These are phyloP conservation scores for Pyrenochaeta sp. DNA, from an alignment of 2,329 filamentous ascomycete genomes.

Conservation along the genomic window DNA sequence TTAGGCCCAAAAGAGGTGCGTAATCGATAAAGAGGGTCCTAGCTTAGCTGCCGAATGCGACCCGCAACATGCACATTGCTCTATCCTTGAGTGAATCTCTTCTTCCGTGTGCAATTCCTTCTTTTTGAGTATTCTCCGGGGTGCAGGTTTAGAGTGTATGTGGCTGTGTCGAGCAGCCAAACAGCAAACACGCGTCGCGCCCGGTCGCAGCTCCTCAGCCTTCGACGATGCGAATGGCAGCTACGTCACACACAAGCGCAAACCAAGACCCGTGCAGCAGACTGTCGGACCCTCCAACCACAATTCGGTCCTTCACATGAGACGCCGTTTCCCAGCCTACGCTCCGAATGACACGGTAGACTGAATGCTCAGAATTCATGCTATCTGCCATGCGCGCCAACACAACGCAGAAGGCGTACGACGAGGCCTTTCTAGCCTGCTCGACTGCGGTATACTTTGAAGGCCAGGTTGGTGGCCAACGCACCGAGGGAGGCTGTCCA, in stretches of 20 bases:
- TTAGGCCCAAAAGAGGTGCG: constrained; percentile 24
- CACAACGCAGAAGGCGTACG: constrained; percentile 94
- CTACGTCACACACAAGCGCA: constrained; percentile 44
- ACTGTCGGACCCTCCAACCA: constrained; percentile 30
- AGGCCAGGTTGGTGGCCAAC: constrained; percentile 70
- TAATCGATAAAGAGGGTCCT: constrained; percentile 43
- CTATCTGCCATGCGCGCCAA: constrained; percentile 61
- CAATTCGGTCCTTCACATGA: constrained; percentile 15
- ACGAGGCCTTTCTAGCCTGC: constrained; percentile 93
- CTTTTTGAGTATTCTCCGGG: neutral
- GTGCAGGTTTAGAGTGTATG: constrained; percentile 1
- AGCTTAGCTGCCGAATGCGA: constrained; percentile 26
- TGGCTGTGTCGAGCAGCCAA: constrained; percentile 10
- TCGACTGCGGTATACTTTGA: constrained; percentile 98
- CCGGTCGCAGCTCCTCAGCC: constrained; percentile 24
- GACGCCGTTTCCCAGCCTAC: constrained; percentile 44
- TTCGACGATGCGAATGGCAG: constrained; percentile 21
- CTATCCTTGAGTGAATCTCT: constrained; percentile 7
- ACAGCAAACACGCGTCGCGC: constrained; percentile 20
- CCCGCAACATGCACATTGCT: constrained; percentile 30
- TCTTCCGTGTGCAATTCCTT: constrained; percentile 1
- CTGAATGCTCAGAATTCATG: constrained; percentile 9
- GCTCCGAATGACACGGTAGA: constrained; percentile 48
- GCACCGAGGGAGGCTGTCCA: neutral
- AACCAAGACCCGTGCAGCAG: constrained; percentile 29